Evolutionary conservation across 257 asterid genomes (phyloP), one percentile per base, ranked within the genome.

Genomic region (Nicotiana noctiflora): DNA sequence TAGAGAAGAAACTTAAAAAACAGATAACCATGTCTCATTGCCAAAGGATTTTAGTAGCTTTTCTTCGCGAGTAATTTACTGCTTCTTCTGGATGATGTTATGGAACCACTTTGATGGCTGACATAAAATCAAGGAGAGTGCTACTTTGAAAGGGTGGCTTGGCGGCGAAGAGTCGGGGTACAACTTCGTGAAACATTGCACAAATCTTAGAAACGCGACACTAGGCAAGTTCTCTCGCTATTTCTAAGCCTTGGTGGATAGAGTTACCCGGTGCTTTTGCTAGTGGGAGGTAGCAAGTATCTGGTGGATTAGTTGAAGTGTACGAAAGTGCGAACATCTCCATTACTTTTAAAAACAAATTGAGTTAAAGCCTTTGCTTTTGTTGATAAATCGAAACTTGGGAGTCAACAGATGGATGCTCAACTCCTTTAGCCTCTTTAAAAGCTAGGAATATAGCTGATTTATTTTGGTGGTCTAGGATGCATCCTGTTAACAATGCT

Each of bases 1-100:
- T 44, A 19, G 77, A 74, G 61, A 74, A 74, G 61, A 74, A 74
- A 49, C 51, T 74, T 61, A 74, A 74, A 14, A 59, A 49, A 23
- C 44, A 74, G 61, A 74, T 74, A 46, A 49, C 15, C 78, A 74
- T 74, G 61, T 49, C 60, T 23, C 8, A 3, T 25, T 14, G 15
- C 61, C 78, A 74, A 8, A 74, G 60, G 19, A 19, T 23, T 70
- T 1, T 72, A 21, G 78, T 74, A 74, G 61, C 78, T 72, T 72
- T 23, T 34, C 23, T 9, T 44, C 12, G 0, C 5, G 21, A 14
- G 61, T 23, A 4, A 74, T 49, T 49, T 74, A 74, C 46, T 70
- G 76, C 23, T 49, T 23, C 31, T 46, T 14, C 25, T 74, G 27
- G 78, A 46, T 74, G 60, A 23, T 74, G 44, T 74, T 49, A 14